Base-by-base conservation (phyloP, 352 stramenopile species). In the Phytophthora cryptogea region DNA sequence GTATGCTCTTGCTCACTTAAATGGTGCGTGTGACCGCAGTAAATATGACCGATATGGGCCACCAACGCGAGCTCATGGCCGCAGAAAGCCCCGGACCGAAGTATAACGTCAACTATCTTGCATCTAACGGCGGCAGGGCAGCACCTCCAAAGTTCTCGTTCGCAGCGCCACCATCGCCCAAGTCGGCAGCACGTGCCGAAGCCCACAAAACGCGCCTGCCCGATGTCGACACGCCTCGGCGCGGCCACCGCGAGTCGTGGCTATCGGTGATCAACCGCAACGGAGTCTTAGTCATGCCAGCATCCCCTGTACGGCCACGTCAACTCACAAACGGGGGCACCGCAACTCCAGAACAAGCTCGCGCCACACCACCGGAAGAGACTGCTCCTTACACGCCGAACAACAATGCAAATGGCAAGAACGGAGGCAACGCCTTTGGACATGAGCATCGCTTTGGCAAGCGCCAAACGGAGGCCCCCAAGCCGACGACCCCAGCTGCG, bases 261-360 rank as follows among this genome's bases (percentile, higher is more conserved):
- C 47, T 94, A 17, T 91, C 80, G 3, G 78, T 86, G 5, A 91
- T 94, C 57, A 90, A 94, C 49, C 82, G 74, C 52, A 92, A 94
- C 31, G 85, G 83, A n/a, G 75, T 94, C 10, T 55, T 94, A 10
- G 57, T 93, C 43, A 88, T 90, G 76, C 81, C 83, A 0, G 49
- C 76, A 13, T 87, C 79, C 0, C 76, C 78, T 5, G 16, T 32
- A 55, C 54, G 46, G 41, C 59, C 68, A n/a, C 63, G 59, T 6
- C 58, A 72, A 35, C 26, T 47, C 1, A 23, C 42, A 56, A 33
- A 47, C 32, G 16, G 11, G 45, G 33, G 57, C 31, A 43, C 60
- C 52, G 40, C 41, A 37, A 59, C 44, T 7, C 43, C 31, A 41
- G 58, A 70, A 37, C 62, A 72, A 44, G 33, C 45, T 20, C 39